A percentile compares a stretch with the other conserved stretches of the same genome.
Evolutionary conservation across 441 rosid species (phyloP).

Genomic region (Biscutella laevigata): DNA sequence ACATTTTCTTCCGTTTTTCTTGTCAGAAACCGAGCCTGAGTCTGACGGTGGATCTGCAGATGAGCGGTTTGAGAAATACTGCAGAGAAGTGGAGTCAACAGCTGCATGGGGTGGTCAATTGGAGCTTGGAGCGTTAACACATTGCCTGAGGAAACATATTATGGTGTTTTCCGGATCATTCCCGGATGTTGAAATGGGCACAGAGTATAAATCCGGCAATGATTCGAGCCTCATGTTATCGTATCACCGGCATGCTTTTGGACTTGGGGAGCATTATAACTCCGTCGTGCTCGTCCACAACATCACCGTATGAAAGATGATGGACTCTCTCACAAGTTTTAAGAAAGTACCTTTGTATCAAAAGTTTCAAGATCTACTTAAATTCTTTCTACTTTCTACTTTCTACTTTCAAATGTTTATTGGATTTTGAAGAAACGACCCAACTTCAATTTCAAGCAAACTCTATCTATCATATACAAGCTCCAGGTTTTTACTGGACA

Average conservation of each 20-base stretch:
- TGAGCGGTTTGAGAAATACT: constrained; percentile 70
- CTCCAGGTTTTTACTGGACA: neutral
- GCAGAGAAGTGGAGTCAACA: constrained; percentile 72
- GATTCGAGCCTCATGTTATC: constrained; percentile 45
- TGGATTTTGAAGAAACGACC: neutral
- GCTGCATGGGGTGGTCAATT: constrained; percentile 89
- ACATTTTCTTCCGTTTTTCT: constrained; percentile 62
- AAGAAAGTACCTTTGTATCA: constrained; percentile 17
- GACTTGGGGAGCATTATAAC: constrained; percentile 85
- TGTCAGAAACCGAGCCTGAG: constrained; percentile 38
- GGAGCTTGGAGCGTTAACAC: constrained; percentile 79
- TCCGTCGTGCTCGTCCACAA: constrained; percentile 31
- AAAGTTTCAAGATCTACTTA: neutral
- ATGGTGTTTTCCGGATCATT: constrained; percentile 74
- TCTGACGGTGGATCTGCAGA: constrained; percentile 30
- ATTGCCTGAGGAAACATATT: constrained; percentile 55
- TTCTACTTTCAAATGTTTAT: too few species aligned
- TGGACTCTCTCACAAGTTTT: constrained; percentile 1
- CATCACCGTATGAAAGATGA: neutral
- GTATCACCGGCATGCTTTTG: constrained; percentile 73
- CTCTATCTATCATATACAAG: constrained; percentile 1
- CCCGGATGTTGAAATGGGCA: constrained; percentile 94
- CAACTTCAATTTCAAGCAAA: constrained; percentile 7
- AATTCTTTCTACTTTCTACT: neutral
- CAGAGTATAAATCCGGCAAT: constrained; percentile 51